Evolutionary conservation across 1,139 yeast genomes (phyloP).

Genomic region (Spathaspora sp.): DNA sequence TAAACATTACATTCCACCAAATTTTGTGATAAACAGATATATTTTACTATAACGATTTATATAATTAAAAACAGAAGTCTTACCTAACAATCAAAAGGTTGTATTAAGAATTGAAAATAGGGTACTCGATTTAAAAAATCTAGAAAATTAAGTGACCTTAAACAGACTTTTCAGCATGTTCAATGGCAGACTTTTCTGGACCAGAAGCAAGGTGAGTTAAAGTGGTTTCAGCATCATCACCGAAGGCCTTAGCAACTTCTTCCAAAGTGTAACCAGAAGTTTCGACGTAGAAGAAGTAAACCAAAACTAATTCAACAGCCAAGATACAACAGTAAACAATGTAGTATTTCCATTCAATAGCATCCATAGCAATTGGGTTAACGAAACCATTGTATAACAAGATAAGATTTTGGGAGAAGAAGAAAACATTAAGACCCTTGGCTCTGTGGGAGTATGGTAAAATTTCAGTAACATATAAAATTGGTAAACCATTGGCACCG

Average conservation of each 20-base stretch:
- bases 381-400: conserved; percentile 41
- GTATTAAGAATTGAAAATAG: background rate
- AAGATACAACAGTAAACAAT: conserved; percentile 49
- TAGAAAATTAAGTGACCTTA: background rate
- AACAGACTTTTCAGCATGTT: conserved; percentile 8
- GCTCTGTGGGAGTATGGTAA: conserved; percentile 47
- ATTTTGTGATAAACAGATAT: background rate
- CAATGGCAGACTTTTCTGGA: conserved; percentile 6
- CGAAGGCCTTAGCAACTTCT: conserved; percentile 51
- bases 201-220: conserved; percentile 8
- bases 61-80: background rate
- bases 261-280: conserved; percentile 55
- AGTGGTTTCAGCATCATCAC: conserved; percentile 27
- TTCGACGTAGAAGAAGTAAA: conserved; percentile 47
- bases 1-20: background rate
- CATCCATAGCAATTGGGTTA: conserved; percentile 60
- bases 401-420: conserved; percentile 25
- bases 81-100: background rate
- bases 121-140: conserved; percentile 4
- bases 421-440: conserved; percentile 39
- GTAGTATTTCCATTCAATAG: conserved; percentile 60
- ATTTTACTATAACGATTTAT: background rate
- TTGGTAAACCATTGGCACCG: conserved; percentile 43
- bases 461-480: conserved; percentile 40
- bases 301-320: conserved; percentile 36